These are phyloP conservation scores for Teratosphaeria zuluensis DNA, from an alignment of 2,329 filamentous ascomycete species.

Conservation along the genomic window DNA sequence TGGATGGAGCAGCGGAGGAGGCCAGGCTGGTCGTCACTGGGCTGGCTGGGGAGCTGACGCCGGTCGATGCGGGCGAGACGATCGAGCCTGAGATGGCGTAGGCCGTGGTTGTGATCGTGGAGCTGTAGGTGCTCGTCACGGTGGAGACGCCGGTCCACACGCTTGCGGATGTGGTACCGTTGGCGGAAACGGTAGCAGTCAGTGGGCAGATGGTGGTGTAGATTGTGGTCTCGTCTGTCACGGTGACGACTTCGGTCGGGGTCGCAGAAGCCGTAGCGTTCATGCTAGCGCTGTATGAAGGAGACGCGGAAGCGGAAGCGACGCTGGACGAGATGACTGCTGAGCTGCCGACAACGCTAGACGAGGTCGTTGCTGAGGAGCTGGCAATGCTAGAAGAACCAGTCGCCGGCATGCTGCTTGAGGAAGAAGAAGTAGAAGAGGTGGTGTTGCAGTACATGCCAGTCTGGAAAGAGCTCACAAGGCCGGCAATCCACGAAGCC, in stretches of 20 bases:
- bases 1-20: not conserved
- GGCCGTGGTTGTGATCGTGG: not conserved
- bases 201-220: constrained; percentile 8
- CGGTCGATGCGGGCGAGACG: not conserved
- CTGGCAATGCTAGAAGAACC: not conserved
- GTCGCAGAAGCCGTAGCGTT: not conserved
- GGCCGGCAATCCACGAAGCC: constrained; percentile 14
- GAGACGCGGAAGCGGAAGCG: not conserved
- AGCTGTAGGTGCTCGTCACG: constrained; percentile 2
- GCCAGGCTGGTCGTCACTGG: not conserved
- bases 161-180: constrained; percentile 4
- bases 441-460: not conserved
- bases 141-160: constrained; percentile 3
- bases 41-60: not conserved
- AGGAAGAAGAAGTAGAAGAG: not conserved
- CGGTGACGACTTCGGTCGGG: not conserved
- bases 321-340: not conserved
- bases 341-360: not conserved
- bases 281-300: not conserved
- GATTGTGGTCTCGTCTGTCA: constrained; percentile 6
- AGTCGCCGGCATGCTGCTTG: not conserved
- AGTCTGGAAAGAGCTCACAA: constrained; percentile 13
- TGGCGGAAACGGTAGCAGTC: constrained; percentile 2
- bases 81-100: not conserved
- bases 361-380: constrained; percentile 8